Base-by-base conservation (phyloP, 352 stramenopile genomes). In the Globisporangium sylvaticum region DNA sequence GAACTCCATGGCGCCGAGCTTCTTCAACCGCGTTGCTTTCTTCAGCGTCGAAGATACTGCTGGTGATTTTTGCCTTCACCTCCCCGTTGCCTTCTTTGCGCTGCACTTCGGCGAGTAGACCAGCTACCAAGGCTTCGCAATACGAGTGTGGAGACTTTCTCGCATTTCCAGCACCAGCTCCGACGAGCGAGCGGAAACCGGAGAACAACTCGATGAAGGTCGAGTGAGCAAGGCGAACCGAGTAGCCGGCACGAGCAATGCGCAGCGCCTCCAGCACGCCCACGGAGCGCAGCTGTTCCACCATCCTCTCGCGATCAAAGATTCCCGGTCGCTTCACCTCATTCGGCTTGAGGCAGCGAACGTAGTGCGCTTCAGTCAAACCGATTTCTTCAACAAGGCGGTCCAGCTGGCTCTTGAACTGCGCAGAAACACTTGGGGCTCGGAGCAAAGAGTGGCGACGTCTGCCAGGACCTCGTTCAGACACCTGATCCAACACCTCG, bases 291-390 rank as follows among this genome's bases (percentile, higher is more conserved):
- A 99, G 90, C 78, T 99, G 98, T 62, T 99, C 92, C 4, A 99
- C 91, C 83, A 99, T 96, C 39, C 96, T 90, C 57, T 83, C 73
- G 32, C 82, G 83, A 68, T 94, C 75, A 31, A 95, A 91, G 22
- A 81, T 68, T 12, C 74, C 73, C 3, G 87, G 59, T 34, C 79
- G 81, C 70, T 93, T 92, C 1, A 89, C 62, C 75, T 99, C 96
- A 70, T 99, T 99, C 46, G 98, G 96, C 78, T 99, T 99, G 3
- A 99, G 79, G 71, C 98, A 99, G 44, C 98, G 95, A 67, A 99
- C 96, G 71, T 99, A 99, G 73, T 99, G 97, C 9, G 97, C 96
- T 68, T 97, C 82, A 0, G 97, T 99, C 56, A 82, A 79, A 34
- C 97, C 94, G 61, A 99, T 99, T 39, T 97, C 87, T 22, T 87